These are phyloP conservation scores for Pyronema domesticum DNA, from an alignment of 495 filamentous ascomycete species.

Conservation along the genomic window DNA sequence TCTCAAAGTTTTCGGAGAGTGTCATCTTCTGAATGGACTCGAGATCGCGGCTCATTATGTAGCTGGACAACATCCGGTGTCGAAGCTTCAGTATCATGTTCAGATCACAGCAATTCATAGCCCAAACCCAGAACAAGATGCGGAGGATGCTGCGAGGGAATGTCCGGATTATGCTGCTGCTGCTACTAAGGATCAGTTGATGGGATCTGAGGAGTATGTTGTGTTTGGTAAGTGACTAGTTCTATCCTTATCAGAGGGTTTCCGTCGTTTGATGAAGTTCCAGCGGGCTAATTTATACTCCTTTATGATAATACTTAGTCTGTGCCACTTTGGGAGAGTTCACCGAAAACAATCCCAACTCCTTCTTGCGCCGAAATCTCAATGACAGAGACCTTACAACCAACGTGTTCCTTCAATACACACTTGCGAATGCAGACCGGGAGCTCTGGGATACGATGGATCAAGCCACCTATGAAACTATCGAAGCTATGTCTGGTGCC, in stretches of 20 bases:
- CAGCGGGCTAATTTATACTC: neutral
- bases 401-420: neutral
- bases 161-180: neutral
- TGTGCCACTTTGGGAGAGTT: conserved; percentile 2
- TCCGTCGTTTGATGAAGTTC: too few relatives aligned
- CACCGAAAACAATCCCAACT: neutral
- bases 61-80: neutral
- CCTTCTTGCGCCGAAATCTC: neutral
- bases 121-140: neutral
- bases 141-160: neutral
- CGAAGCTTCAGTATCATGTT: conserved; percentile 3
- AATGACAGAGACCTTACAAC: neutral
- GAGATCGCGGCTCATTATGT: neutral
- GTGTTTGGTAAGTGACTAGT: neutral
- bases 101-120: conserved; percentile 3
- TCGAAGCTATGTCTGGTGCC: neutral
- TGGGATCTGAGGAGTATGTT: neutral
- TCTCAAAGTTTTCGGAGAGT: neutral
- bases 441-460: conserved; percentile 4
- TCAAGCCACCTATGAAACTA: conserved; percentile 1
- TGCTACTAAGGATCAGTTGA: neutral
- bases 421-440: neutral
- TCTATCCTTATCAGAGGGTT: neutral
- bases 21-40: neutral
- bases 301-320: neutral